These are phyloP conservation scores for Dalechampia spathulata DNA, from an alignment of 441 rosid species.

Conservation along the genomic window DNA sequence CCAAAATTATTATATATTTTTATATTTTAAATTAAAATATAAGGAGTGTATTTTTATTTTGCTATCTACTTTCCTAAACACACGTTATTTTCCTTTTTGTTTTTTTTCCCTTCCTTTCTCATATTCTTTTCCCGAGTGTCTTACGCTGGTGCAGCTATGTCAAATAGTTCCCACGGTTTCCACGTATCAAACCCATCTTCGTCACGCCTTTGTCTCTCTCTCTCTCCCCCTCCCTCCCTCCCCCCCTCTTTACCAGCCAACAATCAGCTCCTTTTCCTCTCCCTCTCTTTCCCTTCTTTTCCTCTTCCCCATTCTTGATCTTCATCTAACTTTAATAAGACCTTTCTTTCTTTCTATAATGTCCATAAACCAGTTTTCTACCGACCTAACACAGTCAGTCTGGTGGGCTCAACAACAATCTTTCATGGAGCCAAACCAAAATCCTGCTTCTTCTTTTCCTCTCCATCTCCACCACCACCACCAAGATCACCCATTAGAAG, in stretches of 20 bases:
- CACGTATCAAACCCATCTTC: slow-evolving; percentile 45
- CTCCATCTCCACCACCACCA: slow-evolving; percentile 34
- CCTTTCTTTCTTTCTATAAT: slow-evolving; percentile 22
- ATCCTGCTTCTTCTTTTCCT: slow-evolving; percentile 10
- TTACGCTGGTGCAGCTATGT: slow-evolving; percentile 13
- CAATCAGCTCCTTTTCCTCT: slow-evolving; percentile 16
- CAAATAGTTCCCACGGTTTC: slow-evolving; percentile 46
- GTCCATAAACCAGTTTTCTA: slow-evolving; percentile 58
- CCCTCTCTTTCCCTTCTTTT: background rate
- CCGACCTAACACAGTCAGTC: slow-evolving; percentile 36
- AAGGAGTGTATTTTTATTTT: too few relatives aligned
- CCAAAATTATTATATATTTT: too few relatives aligned
- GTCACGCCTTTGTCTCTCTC: slow-evolving; percentile 18
- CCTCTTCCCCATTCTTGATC: background rate
- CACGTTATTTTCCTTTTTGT: too few relatives aligned
- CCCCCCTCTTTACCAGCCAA: background rate
- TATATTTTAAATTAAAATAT: too few relatives aligned
- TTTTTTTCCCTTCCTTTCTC: slow-evolving; percentile 10
- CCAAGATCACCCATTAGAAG: slow-evolving; percentile 19
- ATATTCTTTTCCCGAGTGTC: background rate
- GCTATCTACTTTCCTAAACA: too few relatives aligned
- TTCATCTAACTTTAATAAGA: too few relatives aligned
- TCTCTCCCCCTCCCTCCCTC: too few relatives aligned
- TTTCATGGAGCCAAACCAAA: slow-evolving; percentile 28
- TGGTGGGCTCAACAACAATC: slow-evolving; percentile 30